A percentile compares a stretch with the other conserved stretches of the same genome.
Conservation (phyloP, 2,329 filamentous ascomycete species). For the Arthrobotrys iridis region DNA sequence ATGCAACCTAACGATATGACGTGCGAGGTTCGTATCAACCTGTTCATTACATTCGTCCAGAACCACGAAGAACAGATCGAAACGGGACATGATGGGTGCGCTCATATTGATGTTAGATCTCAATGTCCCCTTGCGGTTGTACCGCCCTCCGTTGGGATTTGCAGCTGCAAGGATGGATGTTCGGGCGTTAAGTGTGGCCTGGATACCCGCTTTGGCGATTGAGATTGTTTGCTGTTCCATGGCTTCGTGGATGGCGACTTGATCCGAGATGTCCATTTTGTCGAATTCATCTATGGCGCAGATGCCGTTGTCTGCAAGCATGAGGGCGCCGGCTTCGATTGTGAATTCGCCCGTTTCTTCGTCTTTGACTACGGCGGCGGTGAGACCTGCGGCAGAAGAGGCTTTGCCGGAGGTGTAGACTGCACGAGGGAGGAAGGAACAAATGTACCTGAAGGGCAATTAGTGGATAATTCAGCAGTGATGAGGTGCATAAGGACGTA, state of each 20-base stretch:
- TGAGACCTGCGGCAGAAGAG: slow-evolving; percentile 95
- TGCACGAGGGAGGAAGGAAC: slow-evolving; percentile 92
- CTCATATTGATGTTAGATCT: slow-evolving; percentile 98
- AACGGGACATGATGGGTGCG: slow-evolving; percentile 98
- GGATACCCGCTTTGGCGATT: slow-evolving; percentile 97
- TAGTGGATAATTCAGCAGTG: not conserved
- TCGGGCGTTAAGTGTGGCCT: slow-evolving; percentile 94
- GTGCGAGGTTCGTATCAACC: slow-evolving; percentile 87
- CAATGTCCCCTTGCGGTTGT: slow-evolving; percentile 94
- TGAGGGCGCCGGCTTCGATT: slow-evolving; percentile 95
- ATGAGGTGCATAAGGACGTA: slow-evolving; percentile 57
- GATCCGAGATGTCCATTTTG: slow-evolving; percentile 98
- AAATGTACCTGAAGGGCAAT: slow-evolving; percentile 76
- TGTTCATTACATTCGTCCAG: slow-evolving; percentile 95
- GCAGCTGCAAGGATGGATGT: slow-evolving; percentile 95
- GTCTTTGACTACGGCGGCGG: slow-evolving; percentile 95
- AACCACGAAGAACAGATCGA: slow-evolving; percentile 98
- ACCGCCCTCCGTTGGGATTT: slow-evolving; percentile 94
- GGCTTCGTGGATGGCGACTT: slow-evolving; percentile 98
- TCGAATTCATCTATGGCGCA: slow-evolving; percentile 99
- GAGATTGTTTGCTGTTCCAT: slow-evolving; percentile 99
- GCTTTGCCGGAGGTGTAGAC: slow-evolving; percentile 98
- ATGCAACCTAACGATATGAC: slow-evolving; percentile 94
- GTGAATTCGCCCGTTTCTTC: slow-evolving; percentile 99
- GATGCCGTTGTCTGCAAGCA: slow-evolving; percentile 96